Conservation (phyloP, 768 basidiomycete species). For the Mycena kentingensis region DNA sequence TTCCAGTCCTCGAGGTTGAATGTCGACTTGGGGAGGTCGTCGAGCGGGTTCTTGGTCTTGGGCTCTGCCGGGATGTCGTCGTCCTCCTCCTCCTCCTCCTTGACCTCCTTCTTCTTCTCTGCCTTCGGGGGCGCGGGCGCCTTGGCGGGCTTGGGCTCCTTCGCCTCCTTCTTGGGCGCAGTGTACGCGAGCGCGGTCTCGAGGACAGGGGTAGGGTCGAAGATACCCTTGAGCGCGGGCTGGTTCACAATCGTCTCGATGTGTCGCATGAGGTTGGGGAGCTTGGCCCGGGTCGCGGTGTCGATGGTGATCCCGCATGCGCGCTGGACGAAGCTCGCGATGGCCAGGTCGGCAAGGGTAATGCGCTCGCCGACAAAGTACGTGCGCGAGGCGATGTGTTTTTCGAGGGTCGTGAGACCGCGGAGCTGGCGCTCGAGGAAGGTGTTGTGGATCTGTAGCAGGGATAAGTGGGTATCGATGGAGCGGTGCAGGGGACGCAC, state of each 20-base stretch:
- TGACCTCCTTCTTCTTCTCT: conserved; percentile 63
- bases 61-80: conserved; percentile 75
- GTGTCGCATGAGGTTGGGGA: conserved; percentile 80
- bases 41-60: conserved; percentile 93
- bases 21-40: conserved; percentile 82
- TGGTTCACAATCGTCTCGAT: conserved; percentile 88
- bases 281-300: conserved; percentile 59
- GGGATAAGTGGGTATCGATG: conserved; percentile 7
- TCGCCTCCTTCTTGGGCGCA: conserved; percentile 53
- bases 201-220: conserved; percentile 56
- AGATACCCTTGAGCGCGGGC: conserved; percentile 58
- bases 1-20: conserved; percentile 98
- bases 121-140: conserved; percentile 61
- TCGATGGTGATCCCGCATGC: conserved; percentile 61
- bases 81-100: conserved; percentile 73
- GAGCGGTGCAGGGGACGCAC: conserved; percentile 42
- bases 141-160: conserved; percentile 59
- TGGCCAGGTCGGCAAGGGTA: conserved; percentile 83
- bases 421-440: conserved; percentile 57
- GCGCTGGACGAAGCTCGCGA: conserved; percentile 61
- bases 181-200: conserved; percentile 73
- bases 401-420: conserved; percentile 67
- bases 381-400: conserved; percentile 73
- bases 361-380: conserved; percentile 93
- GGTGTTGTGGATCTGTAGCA: conserved; percentile 54